phyloP scores from a whole-genome alignment of 179 eudicot genomes.

The Camellia oleifera region DNA sequence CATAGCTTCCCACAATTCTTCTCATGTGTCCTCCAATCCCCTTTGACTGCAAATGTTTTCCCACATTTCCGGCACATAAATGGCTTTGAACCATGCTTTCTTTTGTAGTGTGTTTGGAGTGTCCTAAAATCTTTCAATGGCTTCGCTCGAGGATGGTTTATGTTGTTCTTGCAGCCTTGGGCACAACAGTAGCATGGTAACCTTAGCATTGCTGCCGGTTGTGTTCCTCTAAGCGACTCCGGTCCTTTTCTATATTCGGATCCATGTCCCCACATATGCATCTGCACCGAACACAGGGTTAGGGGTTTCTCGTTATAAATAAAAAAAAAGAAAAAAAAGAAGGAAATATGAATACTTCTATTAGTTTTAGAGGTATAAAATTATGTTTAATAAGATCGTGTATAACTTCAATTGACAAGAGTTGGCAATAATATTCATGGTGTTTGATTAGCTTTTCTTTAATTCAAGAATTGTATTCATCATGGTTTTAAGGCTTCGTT shows the following conservation, averaged over 20 bases:
- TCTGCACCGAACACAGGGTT: conserved; percentile 28
- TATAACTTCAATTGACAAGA: background rate
- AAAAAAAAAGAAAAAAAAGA: no score
- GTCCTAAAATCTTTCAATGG: conserved; percentile 82
- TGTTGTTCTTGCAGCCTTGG: conserved; percentile 84
- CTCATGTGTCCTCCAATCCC: conserved; percentile 90
- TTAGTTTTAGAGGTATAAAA: background rate
- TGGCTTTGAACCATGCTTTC: conserved; percentile 76
- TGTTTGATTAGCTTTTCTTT: background rate
- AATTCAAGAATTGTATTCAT: no score
- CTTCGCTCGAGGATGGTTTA: conserved; percentile 72
- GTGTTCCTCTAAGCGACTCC: conserved; percentile 63
- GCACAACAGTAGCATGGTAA: conserved; percentile 84
- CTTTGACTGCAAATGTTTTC: conserved; percentile 74
- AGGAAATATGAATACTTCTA: background rate
- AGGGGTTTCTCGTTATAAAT: no score
- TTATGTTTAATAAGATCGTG: background rate
- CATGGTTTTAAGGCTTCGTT: no score
- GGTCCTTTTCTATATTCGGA: conserved; percentile 78
- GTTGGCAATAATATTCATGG: no score
- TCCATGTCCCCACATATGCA: conserved; percentile 98
- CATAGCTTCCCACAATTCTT: conserved; percentile 85
- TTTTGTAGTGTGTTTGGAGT: conserved; percentile 86
- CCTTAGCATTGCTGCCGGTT: conserved; percentile 78
- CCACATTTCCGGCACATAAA: conserved; percentile 68